A percentile compares a stretch with the other conserved stretches of the same genome.
These are phyloP conservation scores for Vitis cinerea DNA, from an alignment of 164 flowering plant genomes.

Conservation along the genomic window DNA sequence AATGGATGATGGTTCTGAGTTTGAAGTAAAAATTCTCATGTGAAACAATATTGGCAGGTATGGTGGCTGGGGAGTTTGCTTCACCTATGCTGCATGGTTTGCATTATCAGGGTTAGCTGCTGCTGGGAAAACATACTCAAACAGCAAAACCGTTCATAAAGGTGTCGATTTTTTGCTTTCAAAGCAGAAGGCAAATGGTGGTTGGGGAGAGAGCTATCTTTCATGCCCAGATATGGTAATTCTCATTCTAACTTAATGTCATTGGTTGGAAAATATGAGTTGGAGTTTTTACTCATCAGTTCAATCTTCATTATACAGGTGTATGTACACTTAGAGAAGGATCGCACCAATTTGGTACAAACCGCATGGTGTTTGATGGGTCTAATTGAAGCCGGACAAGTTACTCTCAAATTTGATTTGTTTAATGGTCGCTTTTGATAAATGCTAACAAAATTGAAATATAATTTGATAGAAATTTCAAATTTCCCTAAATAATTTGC, in stretches of 20 bases:
- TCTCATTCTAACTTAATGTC: neutral
- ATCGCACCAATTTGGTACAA: constrained; percentile 49
- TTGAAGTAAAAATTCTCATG: neutral
- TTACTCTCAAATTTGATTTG: constrained; percentile 4
- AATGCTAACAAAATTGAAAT: no score
- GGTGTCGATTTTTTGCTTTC: constrained; percentile 40
- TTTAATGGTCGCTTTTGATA: neutral
- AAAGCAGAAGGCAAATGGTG: constrained; percentile 40
- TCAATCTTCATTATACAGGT: constrained; percentile 20
- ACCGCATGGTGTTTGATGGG: constrained; percentile 65
- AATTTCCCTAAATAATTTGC: no score
- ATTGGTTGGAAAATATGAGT: no score
- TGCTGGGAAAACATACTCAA: constrained; percentile 38
- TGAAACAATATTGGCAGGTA: constrained; percentile 27
- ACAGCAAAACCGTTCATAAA: constrained; percentile 31
- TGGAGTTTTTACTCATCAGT: no score
- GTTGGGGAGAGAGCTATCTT: constrained; percentile 61
- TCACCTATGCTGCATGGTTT: constrained; percentile 46
- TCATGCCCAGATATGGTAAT: constrained; percentile 52
- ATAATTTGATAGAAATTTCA: no score
- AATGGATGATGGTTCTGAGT: no score
- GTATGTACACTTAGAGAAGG: constrained; percentile 42
- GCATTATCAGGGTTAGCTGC: constrained; percentile 41
- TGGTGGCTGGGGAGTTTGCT: constrained; percentile 59
- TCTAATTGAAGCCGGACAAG: constrained; percentile 54